Percentiles rank a stretch among this genome's conserved stretches.
These are phyloP conservation scores for Friedmanniomyces simplex DNA, from an alignment of 495 filamentous ascomycete genomes.

Conservation along the genomic window DNA sequence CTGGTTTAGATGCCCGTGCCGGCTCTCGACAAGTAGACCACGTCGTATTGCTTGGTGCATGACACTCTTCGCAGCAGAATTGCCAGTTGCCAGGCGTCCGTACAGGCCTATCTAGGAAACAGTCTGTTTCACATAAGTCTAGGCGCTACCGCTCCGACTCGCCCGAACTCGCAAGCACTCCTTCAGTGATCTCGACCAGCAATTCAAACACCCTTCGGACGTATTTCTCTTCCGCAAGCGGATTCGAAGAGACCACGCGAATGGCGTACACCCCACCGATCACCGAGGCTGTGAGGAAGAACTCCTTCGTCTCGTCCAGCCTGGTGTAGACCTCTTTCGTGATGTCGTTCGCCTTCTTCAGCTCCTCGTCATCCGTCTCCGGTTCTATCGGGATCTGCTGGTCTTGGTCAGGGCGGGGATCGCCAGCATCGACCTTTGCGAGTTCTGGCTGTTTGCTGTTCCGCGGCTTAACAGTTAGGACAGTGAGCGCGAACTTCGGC, in stretches of 20 bases:
- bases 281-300: conserved; percentile 74
- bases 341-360: conserved; percentile 49
- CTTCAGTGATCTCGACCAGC: conserved; percentile 57
- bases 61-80: too few relatives aligned
- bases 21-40: too few relatives aligned
- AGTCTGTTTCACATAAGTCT: too few relatives aligned
- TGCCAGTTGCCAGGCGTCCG: too few relatives aligned
- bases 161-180: conserved; percentile 31
- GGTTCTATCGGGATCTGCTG: conserved; percentile 4
- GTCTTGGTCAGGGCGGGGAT: conserved; percentile 24
- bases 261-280: conserved; percentile 72
- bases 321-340: conserved; percentile 71
- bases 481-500: conserved; percentile 71
- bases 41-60: too few relatives aligned
- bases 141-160: too few relatives aligned
- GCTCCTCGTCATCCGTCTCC: conserved; percentile 27
- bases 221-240: conserved; percentile 58
- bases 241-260: conserved; percentile 64
- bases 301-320: conserved; percentile 64
- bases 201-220: conserved; percentile 69
- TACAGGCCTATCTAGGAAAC: too few relatives aligned
- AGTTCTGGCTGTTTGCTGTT: neutral
- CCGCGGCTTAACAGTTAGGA: conserved; percentile 49
- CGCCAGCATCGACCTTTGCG: conserved; percentile 1
- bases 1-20: too few relatives aligned